These are phyloP conservation scores for Ochetophila trinervis DNA, from an alignment of 306 rosid species.

Conservation along the genomic window DNA sequence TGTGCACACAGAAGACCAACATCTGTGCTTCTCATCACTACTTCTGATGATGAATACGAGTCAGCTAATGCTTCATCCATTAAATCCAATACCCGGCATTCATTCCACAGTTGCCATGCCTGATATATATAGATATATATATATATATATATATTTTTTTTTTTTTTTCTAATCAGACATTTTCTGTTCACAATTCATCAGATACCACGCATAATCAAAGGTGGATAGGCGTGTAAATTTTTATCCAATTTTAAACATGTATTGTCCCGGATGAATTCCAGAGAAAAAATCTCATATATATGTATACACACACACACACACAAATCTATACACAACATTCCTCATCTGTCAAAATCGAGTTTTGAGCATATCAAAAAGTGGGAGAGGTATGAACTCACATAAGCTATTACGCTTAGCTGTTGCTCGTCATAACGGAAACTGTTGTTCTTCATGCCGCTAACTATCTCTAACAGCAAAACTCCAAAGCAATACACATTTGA, in stretches of 20 bases:
- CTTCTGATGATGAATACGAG: conserved; percentile 5
- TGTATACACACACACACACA: too few species aligned
- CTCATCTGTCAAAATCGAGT: neutral
- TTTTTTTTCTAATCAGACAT: too few species aligned
- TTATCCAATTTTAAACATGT: too few species aligned
- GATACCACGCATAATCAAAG: too few species aligned
- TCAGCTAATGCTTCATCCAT: conserved; percentile 12
- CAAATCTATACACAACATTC: too few species aligned
- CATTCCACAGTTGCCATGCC: conserved; percentile 30
- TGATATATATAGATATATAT: too few species aligned
- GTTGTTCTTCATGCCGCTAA: conserved; percentile 26
- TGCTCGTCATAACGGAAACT: conserved; percentile 7
- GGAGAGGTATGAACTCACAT: conserved; percentile 21
- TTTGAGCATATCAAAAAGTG: neutral
- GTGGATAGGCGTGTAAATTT: too few species aligned
- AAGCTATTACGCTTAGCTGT: conserved; percentile 22
- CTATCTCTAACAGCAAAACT: conserved; percentile 30
- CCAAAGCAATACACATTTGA: conserved; percentile 36
- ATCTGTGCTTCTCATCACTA: conserved; percentile 16
- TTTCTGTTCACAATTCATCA: too few species aligned
- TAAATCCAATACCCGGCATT: conserved; percentile 14
- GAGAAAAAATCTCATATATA: too few species aligned
- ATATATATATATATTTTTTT: too few species aligned
- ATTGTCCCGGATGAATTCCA: too few species aligned
- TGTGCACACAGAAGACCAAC: conserved; percentile 32